Percentiles rank a stretch among this genome's conserved stretches.
Evolutionary conservation across 2,329 filamentous ascomycete species (phyloP).

Genomic region (Ophiostoma novo-ulmi): DNA sequence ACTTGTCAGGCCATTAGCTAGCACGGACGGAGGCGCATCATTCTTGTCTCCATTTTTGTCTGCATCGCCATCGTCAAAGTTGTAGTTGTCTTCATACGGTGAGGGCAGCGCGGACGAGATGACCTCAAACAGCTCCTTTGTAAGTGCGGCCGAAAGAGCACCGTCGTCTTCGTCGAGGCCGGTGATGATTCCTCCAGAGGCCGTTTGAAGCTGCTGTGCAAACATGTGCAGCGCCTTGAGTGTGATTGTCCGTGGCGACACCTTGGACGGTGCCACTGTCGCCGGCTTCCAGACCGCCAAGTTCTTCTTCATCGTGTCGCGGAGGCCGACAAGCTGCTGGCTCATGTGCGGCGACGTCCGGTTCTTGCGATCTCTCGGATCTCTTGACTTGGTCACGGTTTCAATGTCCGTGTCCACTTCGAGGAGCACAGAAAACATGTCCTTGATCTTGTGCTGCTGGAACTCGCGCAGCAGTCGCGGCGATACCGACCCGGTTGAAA

Average conservation of each 20-base stretch:
- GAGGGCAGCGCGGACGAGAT: constrained; percentile 35
- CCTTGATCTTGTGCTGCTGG: constrained; percentile 48
- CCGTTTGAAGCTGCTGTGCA: constrained; percentile 46
- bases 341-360: constrained; percentile 66
- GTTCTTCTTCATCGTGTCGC: constrained; percentile 44
- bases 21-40: neutral
- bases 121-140: constrained; percentile 46
- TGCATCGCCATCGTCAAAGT: neutral
- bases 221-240: constrained; percentile 59
- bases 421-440: constrained; percentile 54
- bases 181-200: constrained; percentile 37
- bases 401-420: constrained; percentile 50
- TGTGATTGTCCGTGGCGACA: constrained; percentile 60
- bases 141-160: constrained; percentile 46
- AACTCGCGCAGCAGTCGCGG: constrained; percentile 54
- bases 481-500: constrained; percentile 53
- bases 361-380: constrained; percentile 52
- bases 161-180: constrained; percentile 33
- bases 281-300: constrained; percentile 57
- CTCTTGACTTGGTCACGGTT: constrained; percentile 41
- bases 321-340: constrained; percentile 50
- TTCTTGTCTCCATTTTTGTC: constrained; percentile 30
- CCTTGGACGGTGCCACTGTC: constrained; percentile 26
- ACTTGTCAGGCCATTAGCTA: constrained; percentile 32
- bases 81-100: constrained; percentile 30